phyloP scores from a whole-genome alignment of 495 filamentous ascomycete genomes.

The Penicillium diatomitis region DNA sequence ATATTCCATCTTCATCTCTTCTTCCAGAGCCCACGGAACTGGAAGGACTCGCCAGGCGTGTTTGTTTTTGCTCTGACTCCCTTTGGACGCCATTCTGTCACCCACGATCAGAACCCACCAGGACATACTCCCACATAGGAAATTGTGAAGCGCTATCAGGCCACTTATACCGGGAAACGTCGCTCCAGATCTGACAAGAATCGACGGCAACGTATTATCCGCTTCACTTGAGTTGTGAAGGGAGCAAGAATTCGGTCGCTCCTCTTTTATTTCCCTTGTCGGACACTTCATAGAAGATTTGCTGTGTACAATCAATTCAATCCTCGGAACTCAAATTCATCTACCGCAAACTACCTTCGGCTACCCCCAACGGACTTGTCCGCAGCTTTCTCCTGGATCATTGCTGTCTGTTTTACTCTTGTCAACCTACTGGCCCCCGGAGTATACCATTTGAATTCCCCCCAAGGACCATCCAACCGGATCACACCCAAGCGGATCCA shows the following conservation, averaged over 20 bases:
- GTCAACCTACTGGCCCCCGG: slow-evolving; percentile 24
- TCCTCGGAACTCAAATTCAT: slow-evolving; percentile 4
- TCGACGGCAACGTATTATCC: background rate
- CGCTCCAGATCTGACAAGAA: slow-evolving; percentile 12
- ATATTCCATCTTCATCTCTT: slow-evolving; percentile 7
- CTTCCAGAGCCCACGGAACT: slow-evolving; percentile 16
- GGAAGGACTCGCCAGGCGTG: slow-evolving; percentile 10
- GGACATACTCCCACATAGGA: background rate
- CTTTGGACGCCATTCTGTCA: slow-evolving; percentile 10
- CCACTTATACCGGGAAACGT: slow-evolving; percentile 12
- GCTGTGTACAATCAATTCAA: slow-evolving; percentile 19
- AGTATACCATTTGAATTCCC: background rate
- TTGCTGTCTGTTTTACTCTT: slow-evolving; percentile 11
- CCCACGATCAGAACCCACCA: slow-evolving; percentile 10
- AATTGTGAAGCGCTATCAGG: background rate
- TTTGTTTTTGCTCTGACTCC: slow-evolving; percentile 2
- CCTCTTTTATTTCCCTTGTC: background rate
- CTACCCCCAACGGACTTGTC: slow-evolving; percentile 3
- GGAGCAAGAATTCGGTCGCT: background rate
- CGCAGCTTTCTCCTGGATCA: slow-evolving; percentile 5
- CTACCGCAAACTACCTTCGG: background rate
- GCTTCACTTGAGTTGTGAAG: slow-evolving; percentile 13
- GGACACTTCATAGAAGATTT: slow-evolving; percentile 17
- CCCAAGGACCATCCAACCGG: slow-evolving; percentile 16
- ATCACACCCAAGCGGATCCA: slow-evolving; percentile 21